Conservation (phyloP, 768 basidiomycete species). For the Termitomyces titanicus region DNA sequence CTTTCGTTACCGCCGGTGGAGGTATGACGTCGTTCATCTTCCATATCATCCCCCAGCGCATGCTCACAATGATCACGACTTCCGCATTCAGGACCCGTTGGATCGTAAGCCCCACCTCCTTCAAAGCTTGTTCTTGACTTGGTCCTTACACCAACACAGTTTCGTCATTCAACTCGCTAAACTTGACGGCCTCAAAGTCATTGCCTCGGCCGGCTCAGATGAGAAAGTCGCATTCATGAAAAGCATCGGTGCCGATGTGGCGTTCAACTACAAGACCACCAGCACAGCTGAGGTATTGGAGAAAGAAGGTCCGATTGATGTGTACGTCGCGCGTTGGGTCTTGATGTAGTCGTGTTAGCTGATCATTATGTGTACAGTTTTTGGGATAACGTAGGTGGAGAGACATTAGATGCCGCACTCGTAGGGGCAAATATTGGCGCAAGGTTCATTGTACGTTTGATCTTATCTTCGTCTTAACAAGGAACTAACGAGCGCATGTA, state of each 20-base stretch:
- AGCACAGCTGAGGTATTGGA: slow-evolving; percentile 46
- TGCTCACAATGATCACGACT: not conserved
- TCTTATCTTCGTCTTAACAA: not conserved
- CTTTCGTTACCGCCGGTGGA: slow-evolving; percentile 38
- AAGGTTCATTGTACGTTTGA: slow-evolving; percentile 44
- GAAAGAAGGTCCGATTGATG: slow-evolving; percentile 49
- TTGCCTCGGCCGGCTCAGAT: slow-evolving; percentile 70
- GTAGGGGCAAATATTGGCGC: slow-evolving; percentile 39
- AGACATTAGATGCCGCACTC: slow-evolving; percentile 54
- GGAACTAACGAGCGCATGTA: not conserved
- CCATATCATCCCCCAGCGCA: no score
- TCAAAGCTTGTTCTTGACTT: not conserved
- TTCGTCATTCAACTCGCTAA: slow-evolving; percentile 52
- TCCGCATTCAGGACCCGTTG: slow-evolving; percentile 38
- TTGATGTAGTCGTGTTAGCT: not conserved
- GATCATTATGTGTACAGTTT: slow-evolving; percentile 25
- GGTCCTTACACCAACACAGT: slow-evolving; percentile 16
- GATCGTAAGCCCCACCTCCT: slow-evolving; percentile 22
- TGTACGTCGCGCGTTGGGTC: slow-evolving; percentile 23
- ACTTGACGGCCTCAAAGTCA: slow-evolving; percentile 55
- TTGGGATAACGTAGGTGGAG: slow-evolving; percentile 61
- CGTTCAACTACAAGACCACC: slow-evolving; percentile 71
- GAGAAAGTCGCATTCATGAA: slow-evolving; percentile 65
- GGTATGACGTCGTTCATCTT: slow-evolving; percentile 17
- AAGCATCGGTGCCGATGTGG: slow-evolving; percentile 62